Conservation (phyloP, 345 rosid genomes). For the Eucalyptus sp. region DNA sequence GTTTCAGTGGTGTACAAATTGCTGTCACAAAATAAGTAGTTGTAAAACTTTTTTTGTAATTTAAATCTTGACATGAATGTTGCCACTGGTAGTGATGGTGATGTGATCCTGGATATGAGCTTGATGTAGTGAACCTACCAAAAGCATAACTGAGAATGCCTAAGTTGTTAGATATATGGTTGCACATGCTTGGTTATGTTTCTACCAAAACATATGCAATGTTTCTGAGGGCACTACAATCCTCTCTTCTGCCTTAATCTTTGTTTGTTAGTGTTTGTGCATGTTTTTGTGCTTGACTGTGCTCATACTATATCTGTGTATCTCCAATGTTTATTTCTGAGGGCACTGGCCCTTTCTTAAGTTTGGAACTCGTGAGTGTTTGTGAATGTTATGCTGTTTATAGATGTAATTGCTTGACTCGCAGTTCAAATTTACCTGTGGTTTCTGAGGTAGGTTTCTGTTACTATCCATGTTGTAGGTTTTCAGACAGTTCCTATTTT, state of each 20-base stretch:
- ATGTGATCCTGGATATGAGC: not conserved
- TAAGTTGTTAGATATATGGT: not conserved
- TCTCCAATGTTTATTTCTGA: not conserved
- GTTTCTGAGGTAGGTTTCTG: slow-evolving; percentile 81
- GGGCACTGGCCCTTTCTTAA: not conserved
- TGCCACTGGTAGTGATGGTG: not conserved
- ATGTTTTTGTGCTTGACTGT: not conserved
- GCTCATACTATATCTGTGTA: not conserved
- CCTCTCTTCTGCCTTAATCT: not conserved
- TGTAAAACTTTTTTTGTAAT: not conserved
- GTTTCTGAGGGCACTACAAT: not conserved
- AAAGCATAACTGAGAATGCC: not conserved
- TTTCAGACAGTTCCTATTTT: slow-evolving; percentile 99
- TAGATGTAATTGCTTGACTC: not conserved
- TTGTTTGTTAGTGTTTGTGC: not conserved
- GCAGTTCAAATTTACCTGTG: slow-evolving; percentile 12
- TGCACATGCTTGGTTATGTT: not conserved
- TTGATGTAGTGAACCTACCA: not conserved
- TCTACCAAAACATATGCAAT: not conserved
- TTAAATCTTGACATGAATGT: not conserved
- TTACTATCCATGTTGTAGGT: slow-evolving; percentile 87
- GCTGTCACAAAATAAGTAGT: not conserved
- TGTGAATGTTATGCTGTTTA: not conserved
- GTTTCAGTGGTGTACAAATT: not conserved
- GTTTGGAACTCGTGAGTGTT: not conserved